phyloP scores from a whole-genome alignment of 2,329 filamentous ascomycete genomes.

The Botrytis galanthina region DNA sequence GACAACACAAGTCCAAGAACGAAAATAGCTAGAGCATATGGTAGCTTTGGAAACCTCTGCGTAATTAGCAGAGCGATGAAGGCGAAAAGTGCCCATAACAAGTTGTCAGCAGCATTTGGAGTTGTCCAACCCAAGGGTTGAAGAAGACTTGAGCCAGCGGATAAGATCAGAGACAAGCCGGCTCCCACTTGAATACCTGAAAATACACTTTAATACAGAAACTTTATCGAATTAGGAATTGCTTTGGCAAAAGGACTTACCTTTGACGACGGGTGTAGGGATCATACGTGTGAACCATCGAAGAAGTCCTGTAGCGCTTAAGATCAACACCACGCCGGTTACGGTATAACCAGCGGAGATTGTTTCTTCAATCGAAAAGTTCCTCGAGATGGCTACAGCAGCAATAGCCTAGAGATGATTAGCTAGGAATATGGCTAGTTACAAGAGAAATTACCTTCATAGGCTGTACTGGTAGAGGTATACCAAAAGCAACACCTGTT shows the following conservation, averaged over 20 bases:
- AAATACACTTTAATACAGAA: neutral
- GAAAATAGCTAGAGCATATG: slow-evolving; percentile 76
- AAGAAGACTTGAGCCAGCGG: slow-evolving; percentile 69
- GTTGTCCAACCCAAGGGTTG: slow-evolving; percentile 65
- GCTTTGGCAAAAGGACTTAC: neutral
- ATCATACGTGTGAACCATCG: slow-evolving; percentile 64
- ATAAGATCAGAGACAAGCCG: slow-evolving; percentile 77
- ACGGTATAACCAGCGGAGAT: slow-evolving; percentile 84
- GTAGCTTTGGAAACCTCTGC: slow-evolving; percentile 62
- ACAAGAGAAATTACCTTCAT: slow-evolving; percentile 54
- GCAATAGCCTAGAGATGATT: slow-evolving; percentile 69
- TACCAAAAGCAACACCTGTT: slow-evolving; percentile 79
- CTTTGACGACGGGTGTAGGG: slow-evolving; percentile 85
- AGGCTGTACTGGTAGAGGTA: slow-evolving; percentile 90
- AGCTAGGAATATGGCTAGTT: slow-evolving; percentile 19
- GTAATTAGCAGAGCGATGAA: slow-evolving; percentile 70
- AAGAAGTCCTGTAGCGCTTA: slow-evolving; percentile 78
- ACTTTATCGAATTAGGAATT: neutral
- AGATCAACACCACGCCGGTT: slow-evolving; percentile 66
- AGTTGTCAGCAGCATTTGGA: slow-evolving; percentile 71
- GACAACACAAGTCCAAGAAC: slow-evolving; percentile 66
- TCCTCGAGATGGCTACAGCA: slow-evolving; percentile 75
- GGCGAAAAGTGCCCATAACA: slow-evolving; percentile 70
- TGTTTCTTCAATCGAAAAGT: slow-evolving; percentile 66
- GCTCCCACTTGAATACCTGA: slow-evolving; percentile 83